These are phyloP conservation scores for Rhododendron kiyosumense DNA, from an alignment of 148 eudicot species.

Conservation along the genomic window DNA sequence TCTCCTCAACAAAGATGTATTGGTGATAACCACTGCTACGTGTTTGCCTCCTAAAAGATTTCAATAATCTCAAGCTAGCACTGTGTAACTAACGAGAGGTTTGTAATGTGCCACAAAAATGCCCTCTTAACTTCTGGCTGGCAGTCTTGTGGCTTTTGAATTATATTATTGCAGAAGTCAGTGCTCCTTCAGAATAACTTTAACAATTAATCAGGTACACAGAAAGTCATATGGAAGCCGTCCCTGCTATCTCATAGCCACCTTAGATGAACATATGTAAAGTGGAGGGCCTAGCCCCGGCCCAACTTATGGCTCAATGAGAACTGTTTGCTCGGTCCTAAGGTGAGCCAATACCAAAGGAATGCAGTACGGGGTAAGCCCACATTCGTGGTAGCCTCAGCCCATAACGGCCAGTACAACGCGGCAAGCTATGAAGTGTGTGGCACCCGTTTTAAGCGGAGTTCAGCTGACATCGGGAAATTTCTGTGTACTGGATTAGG, in stretches of 20 bases:
- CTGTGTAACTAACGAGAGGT: background rate
- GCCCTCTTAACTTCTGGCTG: background rate
- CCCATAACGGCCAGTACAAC: background rate
- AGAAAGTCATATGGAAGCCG: background rate
- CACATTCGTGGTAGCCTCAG: background rate
- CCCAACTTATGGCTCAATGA: background rate
- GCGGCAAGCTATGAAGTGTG: background rate
- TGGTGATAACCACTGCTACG: background rate
- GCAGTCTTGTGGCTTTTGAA: background rate
- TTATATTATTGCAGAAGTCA: background rate
- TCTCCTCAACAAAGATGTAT: background rate
- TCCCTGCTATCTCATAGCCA: background rate
- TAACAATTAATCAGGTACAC: background rate
- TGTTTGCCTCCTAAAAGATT: background rate
- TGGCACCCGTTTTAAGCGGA: too few relatives aligned
- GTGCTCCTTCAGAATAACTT: background rate
- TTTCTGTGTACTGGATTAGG: too few relatives aligned
- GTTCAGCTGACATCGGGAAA: too few relatives aligned
- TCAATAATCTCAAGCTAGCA: background rate
- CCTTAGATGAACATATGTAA: background rate
- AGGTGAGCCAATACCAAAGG: background rate
- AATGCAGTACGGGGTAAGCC: background rate
- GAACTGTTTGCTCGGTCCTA: background rate
- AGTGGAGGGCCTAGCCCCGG: background rate
- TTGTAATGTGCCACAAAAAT: background rate